phyloP scores from a whole-genome alignment of 2,329 filamentous ascomycete species.

The Trichophyton mentagrophytes region DNA sequence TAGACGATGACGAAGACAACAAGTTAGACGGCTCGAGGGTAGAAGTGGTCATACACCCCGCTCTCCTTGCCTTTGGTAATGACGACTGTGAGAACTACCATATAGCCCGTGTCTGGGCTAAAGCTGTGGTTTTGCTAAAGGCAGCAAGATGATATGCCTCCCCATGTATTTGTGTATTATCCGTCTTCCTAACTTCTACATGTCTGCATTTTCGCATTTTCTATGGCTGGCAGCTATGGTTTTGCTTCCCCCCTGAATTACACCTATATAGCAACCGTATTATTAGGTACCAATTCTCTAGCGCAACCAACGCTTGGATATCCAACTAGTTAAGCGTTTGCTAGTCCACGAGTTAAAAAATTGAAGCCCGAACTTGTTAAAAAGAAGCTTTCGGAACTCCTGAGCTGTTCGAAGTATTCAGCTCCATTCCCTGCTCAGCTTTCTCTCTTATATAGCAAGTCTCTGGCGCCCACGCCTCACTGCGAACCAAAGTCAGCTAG shows the following conservation, averaged over 20 bases:
- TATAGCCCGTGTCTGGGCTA: slow-evolving; percentile 15
- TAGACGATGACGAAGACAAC: slow-evolving; percentile 14
- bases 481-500: not conserved
- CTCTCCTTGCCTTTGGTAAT: slow-evolving; percentile 15
- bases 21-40: slow-evolving; percentile 12
- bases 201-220: not conserved
- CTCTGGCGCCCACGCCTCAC: not conserved
- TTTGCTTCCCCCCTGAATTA: not conserved
- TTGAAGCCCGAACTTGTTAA: not conserved
- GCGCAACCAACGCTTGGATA: not conserved
- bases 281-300: not conserved
- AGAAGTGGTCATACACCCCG: slow-evolving; percentile 14
- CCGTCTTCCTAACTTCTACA: not conserved
- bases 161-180: not conserved
- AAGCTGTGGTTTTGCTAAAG: slow-evolving; percentile 13
- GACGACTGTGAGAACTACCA: slow-evolving; percentile 17
- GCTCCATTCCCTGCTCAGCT: not conserved
- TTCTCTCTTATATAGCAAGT: not conserved
- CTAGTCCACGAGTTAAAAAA: not conserved
- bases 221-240: not conserved
- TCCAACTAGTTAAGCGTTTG: not conserved
- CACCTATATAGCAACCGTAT: not conserved
- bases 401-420: not conserved
- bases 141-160: not conserved
- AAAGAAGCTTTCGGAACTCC: not conserved